phyloP scores from a whole-genome alignment of 1,284 basidiomycete genomes.

The Cutaneotrichosporon sp. region DNA sequence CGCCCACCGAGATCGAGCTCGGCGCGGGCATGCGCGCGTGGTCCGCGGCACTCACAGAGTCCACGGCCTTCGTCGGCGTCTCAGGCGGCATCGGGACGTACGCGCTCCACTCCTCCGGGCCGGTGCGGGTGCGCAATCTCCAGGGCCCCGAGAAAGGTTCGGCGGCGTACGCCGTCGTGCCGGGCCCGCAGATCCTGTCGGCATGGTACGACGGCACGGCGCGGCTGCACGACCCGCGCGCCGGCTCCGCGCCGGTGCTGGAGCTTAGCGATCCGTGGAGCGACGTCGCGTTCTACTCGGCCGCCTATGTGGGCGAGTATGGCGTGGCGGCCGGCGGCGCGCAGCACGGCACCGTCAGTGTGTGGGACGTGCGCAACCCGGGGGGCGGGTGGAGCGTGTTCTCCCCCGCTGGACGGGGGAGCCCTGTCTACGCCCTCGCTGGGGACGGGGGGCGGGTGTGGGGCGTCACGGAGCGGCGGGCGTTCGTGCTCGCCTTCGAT shows the following conservation, averaged over 20 bases:
- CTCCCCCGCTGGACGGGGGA: slow-evolving; percentile 48
- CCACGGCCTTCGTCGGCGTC: slow-evolving; percentile 16
- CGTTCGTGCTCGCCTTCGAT: slow-evolving; percentile 51
- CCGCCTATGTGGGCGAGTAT: slow-evolving; percentile 39
- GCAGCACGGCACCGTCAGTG: slow-evolving; percentile 46
- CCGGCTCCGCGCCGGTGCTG: slow-evolving; percentile 23
- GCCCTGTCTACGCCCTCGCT: slow-evolving; percentile 49
- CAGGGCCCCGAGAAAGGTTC: slow-evolving; percentile 5
- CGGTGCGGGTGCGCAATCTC: neutral
- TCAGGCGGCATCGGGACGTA: slow-evolving; percentile 14
- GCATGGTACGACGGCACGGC: slow-evolving; percentile 53
- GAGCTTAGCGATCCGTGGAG: slow-evolving; percentile 46
- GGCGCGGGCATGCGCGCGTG: slow-evolving; percentile 32
- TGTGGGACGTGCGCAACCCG: slow-evolving; percentile 44
- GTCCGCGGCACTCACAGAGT: slow-evolving; percentile 32
- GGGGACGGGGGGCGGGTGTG: slow-evolving; percentile 51
- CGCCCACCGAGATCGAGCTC: slow-evolving; percentile 30
- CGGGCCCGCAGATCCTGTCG: slow-evolving; percentile 27
- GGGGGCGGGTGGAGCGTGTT: slow-evolving; percentile 45
- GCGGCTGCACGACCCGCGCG: slow-evolving; percentile 50
- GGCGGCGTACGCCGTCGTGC: slow-evolving; percentile 19
- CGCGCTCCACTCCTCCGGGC: neutral
- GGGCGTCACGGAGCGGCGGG: slow-evolving; percentile 50
- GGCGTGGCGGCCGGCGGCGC: slow-evolving; percentile 45
- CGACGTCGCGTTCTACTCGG: slow-evolving; percentile 49